Percentiles rank a stretch among this genome's conserved stretches.
phyloP scores from a whole-genome alignment of 805 yeast species.

The Hanseniaspora thailandica region DNA sequence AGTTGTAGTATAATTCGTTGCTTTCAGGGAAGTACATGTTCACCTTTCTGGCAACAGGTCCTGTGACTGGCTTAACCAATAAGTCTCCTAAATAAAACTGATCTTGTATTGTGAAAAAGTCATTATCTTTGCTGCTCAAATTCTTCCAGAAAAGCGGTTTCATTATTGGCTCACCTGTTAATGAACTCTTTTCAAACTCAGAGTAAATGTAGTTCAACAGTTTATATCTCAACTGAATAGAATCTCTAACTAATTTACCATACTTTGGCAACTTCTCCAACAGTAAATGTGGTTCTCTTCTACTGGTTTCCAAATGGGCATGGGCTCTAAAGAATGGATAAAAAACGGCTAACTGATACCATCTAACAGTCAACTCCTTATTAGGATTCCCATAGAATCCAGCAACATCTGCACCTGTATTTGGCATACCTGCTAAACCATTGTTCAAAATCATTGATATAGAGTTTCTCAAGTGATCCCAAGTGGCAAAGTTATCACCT shows the following conservation, averaged over 20 bases:
- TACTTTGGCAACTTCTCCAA: conserved; percentile 65
- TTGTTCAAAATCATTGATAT: conserved; percentile 80
- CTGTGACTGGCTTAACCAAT: conserved; percentile 69
- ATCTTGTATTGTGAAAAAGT: conserved; percentile 56
- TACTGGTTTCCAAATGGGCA: conserved; percentile 84
- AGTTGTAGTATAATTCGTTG: conserved; percentile 47
- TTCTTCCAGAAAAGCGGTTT: conserved; percentile 52
- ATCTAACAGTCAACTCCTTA: conserved; percentile 66
- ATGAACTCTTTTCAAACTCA: conserved; percentile 53
- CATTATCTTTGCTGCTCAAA: conserved; percentile 32
- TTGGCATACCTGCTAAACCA: conserved; percentile 77
- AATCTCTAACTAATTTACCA: conserved; percentile 46
- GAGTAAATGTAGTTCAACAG: conserved; percentile 74
- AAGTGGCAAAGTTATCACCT: conserved; percentile 87
- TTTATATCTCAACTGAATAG: conserved; percentile 60
- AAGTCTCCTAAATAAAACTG: conserved; percentile 75
- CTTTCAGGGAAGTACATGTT: conserved; percentile 32
- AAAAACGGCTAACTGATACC: conserved; percentile 95
- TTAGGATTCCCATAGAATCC: conserved; percentile 91
- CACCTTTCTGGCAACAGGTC: conserved; percentile 35
- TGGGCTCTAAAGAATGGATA: conserved; percentile 95
- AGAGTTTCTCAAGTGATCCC: conserved; percentile 75
- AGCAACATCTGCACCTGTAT: conserved; percentile 92
- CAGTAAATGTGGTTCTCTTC: conserved; percentile 75
- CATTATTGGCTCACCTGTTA: conserved; percentile 57